phyloP scores from a whole-genome alignment of 2,329 filamentous ascomycete species.

The Sarocladium brachiariae region DNA sequence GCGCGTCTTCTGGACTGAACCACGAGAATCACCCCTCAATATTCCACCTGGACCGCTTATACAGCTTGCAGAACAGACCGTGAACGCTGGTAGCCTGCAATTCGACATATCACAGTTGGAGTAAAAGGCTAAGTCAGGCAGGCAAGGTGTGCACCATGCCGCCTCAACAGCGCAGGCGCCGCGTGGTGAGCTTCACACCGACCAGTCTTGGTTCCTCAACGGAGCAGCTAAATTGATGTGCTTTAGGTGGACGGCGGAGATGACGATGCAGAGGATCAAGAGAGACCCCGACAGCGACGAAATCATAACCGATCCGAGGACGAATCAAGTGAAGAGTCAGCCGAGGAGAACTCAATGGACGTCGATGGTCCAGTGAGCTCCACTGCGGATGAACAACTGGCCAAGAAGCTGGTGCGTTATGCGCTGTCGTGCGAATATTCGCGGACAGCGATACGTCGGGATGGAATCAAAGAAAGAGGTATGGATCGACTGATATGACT shows the following conservation, averaged over 20 bases:
- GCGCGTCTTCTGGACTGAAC: not conserved
- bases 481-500: too few species aligned
- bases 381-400: conserved; percentile 43
- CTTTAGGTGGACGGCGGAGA: conserved; percentile 19
- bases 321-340: conserved; percentile 12
- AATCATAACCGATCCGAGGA: conserved; percentile 12
- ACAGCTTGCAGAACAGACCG: too few species aligned
- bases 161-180: conserved; percentile 23
- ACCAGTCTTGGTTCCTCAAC: not conserved
- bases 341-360: conserved; percentile 31
- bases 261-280: conserved; percentile 27
- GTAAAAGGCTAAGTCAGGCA: too few species aligned
- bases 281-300: conserved; percentile 24
- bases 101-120: too few species aligned
- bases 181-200: conserved; percentile 20
- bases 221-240: conserved; percentile 2
- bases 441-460: conserved; percentile 50
- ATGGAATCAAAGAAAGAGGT: conserved; percentile 60
- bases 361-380: conserved; percentile 23
- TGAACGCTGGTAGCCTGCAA: too few species aligned
- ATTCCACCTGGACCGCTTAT: too few species aligned
- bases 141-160: too few species aligned
- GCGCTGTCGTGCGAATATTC: conserved; percentile 60
- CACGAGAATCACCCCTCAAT: too few species aligned
- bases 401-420: conserved; percentile 63